These are phyloP conservation scores for Phytophthora sp. DNA, from an alignment of 352 stramenopile species.

Conservation along the genomic window DNA sequence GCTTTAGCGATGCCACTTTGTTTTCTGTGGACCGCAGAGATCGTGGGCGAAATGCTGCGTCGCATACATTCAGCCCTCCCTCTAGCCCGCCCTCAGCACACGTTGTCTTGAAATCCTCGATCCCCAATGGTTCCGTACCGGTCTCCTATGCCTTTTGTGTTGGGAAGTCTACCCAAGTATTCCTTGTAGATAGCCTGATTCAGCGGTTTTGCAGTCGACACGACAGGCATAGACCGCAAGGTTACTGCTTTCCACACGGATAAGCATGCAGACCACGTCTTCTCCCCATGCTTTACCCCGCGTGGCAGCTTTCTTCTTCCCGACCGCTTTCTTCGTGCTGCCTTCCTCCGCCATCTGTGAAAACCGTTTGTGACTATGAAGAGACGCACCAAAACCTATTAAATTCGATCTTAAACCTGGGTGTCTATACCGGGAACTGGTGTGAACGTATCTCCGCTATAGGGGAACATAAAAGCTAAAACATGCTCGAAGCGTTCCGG, in stretches of 20 bases:
- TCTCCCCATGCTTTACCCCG: not conserved
- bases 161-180: not conserved
- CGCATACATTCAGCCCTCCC: not conserved
- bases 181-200: not conserved
- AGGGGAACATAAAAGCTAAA: no score
- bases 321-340: not conserved
- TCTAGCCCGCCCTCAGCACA: not conserved
- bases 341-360: not conserved
- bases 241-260: not conserved
- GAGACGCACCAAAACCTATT: not conserved
- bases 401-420: no score
- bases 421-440: no score
- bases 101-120: not conserved
- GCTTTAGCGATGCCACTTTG: not conserved
- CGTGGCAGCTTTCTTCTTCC: not conserved
- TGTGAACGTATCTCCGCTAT: no score
- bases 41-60: not conserved
- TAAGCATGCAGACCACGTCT: not conserved
- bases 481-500: no score
- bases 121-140: not conserved
- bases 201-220: not conserved
- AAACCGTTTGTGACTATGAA: not conserved
- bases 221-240: not conserved
- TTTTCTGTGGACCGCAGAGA: not conserved
- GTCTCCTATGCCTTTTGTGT: not conserved